Base-by-base conservation (phyloP, 495 filamentous ascomycete genomes). In the Penicillium paradoxum region DNA sequence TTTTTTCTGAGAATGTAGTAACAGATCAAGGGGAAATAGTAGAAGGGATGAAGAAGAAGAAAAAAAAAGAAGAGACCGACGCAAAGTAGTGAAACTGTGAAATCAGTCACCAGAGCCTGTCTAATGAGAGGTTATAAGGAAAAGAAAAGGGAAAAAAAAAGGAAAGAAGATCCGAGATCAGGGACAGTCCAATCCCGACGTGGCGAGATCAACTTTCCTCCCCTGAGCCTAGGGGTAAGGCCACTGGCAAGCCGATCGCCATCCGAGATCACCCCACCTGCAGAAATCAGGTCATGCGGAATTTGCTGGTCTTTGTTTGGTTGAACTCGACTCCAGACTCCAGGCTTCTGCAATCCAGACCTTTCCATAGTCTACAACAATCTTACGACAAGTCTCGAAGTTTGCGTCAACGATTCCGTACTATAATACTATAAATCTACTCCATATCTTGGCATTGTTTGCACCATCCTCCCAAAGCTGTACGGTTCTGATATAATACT, bases 231-330 rank as follows among this genome's bases (percentile, higher is more conserved):
- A 42, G 51, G 51, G 40, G 56, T 71, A 64, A 65, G 68, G 62
- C 71, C 71, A 74, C 71, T 61, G 59, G 42, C 56, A 59, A 68
- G 65, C 71, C 68, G 69, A 68, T 62, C 59, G 38, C 44, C 55
- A 52, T 66, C 63, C 63, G 63, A 63, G 60, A 36, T 53, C 50
- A 51, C 45, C 54, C 55, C 59, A 57, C 50, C 33, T 7, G 39
- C 44, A 49, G 53, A 48, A 47, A 29, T 49, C 45, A 38, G 33
- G 45, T 62, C 51, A 60, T 63, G 49, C n/a, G 51, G 48, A 32
- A 42, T 57, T 55, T 40, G 24, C 54, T 27, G 21, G 11, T 22
- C 27, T 57, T 15, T 66, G 57, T 37, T 58, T 66, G 63, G 63
- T 36, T 10, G 6, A 2, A 40, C 8, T 22, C n/a, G n/a, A n/a